These are phyloP conservation scores for Hanseniaspora meyeri DNA, from an alignment of 805 yeast species.

Conservation along the genomic window DNA sequence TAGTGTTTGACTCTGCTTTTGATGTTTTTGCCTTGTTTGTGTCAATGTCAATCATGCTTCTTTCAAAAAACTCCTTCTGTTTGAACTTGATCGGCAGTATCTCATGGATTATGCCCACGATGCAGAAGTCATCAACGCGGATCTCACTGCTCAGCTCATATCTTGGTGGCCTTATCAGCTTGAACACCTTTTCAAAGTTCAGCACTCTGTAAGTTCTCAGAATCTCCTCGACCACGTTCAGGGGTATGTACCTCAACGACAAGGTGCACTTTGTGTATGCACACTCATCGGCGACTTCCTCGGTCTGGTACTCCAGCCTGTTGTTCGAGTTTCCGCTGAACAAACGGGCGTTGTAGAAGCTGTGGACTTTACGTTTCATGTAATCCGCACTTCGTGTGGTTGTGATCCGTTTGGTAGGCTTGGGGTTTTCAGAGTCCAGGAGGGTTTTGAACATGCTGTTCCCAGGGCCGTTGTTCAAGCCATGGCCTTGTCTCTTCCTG, in stretches of 20 bases:
- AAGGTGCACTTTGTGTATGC: conserved; percentile 34
- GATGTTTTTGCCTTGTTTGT: neutral
- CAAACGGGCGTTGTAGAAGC: conserved; percentile 25
- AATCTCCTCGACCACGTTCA: conserved; percentile 26
- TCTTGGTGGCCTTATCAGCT: conserved; percentile 56
- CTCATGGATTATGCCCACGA: conserved; percentile 10
- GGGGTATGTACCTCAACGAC: conserved; percentile 36
- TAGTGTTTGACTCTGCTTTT: neutral
- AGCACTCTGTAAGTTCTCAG: conserved; percentile 43
- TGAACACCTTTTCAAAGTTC: conserved; percentile 46
- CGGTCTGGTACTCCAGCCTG: conserved; percentile 21
- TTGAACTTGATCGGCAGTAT: conserved; percentile 2
- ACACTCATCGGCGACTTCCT: conserved; percentile 35
- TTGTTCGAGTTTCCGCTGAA: conserved; percentile 14
- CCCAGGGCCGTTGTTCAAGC: neutral
- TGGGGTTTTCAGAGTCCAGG: neutral
- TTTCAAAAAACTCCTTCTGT: neutral
- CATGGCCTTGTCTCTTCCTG: conserved; percentile 13
- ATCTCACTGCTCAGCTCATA: conserved; percentile 44
- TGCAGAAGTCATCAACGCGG: neutral
- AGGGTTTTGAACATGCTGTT: conserved; percentile 19
- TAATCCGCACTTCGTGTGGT: conserved; percentile 19
- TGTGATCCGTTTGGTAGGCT: neutral
- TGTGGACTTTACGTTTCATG: conserved; percentile 29
- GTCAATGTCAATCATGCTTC: neutral